A percentile compares a stretch with the other conserved stretches of the same genome.
Conservation (phyloP, 345 rosid genomes). For the Brassica juncea region DNA sequence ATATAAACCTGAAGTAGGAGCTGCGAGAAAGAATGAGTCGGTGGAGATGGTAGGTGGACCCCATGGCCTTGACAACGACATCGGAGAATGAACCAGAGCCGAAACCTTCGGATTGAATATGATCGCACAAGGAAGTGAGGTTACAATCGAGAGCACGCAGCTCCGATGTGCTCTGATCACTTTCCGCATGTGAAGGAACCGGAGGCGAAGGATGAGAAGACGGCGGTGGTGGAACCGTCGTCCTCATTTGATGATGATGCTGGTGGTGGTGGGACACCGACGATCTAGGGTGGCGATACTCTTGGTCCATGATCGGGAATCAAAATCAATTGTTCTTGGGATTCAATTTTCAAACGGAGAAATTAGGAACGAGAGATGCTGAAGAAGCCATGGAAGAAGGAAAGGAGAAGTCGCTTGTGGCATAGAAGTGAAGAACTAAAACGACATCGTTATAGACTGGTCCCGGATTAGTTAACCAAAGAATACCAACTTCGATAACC, state of each 20-base stretch:
- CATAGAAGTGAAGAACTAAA: neutral
- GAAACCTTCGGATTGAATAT: slow-evolving; percentile 87
- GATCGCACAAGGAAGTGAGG: slow-evolving; percentile 86
- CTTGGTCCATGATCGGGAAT: slow-evolving; percentile 22
- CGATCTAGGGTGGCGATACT: slow-evolving; percentile 29
- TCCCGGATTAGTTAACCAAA: neutral
- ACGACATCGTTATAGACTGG: neutral
- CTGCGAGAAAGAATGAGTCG: slow-evolving; percentile 92
- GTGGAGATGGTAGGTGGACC: slow-evolving; percentile 85
- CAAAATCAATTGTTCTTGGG: neutral
- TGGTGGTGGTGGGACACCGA: slow-evolving; percentile 45
- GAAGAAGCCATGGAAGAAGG: slow-evolving; percentile 24
- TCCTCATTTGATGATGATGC: slow-evolving; percentile 36
- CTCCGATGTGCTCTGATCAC: slow-evolving; percentile 65
- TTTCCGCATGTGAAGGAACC: slow-evolving; percentile 58
- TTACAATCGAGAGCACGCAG: slow-evolving; percentile 81
- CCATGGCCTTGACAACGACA: slow-evolving; percentile 79
- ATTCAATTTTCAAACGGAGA: slow-evolving; percentile 15
- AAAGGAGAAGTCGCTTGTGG: slow-evolving; percentile 8
- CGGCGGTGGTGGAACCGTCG: slow-evolving; percentile 50
- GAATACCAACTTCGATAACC: slow-evolving; percentile 1
- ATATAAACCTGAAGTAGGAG: slow-evolving; percentile 79
- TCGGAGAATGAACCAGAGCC: slow-evolving; percentile 86
- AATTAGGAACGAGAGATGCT: neutral
- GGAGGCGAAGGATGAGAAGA: slow-evolving; percentile 52